Evolutionary conservation across 2,329 filamentous ascomycete genomes (phyloP).

Genomic region (Kalaharituber pfeilii): DNA sequence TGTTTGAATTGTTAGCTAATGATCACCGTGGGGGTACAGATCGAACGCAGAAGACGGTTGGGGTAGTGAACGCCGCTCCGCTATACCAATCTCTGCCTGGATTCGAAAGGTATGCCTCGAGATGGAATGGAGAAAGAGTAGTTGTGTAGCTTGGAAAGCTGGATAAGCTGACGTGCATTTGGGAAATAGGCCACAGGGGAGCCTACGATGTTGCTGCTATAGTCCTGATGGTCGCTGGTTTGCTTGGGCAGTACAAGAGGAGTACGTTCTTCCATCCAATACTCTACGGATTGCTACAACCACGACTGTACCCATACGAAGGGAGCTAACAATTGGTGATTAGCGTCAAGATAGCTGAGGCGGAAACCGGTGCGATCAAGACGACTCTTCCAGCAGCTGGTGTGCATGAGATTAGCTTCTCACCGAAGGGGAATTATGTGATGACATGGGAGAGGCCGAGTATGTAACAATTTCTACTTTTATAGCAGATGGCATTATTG

Average conservation of each 20-base stretch:
- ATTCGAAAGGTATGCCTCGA: conserved; percentile 40
- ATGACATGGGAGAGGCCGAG: conserved; percentile 86
- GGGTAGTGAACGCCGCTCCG: conserved; percentile 78
- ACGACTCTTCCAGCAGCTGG: conserved; percentile 61
- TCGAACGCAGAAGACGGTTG: conserved; percentile 92
- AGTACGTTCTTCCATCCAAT: conserved; percentile 37
- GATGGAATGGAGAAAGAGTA: neutral
- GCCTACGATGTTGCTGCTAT: conserved; percentile 85
- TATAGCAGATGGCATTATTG: neutral
- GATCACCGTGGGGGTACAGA: conserved; percentile 24
- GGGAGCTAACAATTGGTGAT: conserved; percentile 4
- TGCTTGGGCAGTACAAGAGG: conserved; percentile 76
- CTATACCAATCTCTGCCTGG: conserved; percentile 70
- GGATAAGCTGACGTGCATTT: conserved; percentile 14
- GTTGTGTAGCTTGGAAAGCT: neutral
- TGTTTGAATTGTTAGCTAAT: neutral
- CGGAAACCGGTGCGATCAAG: conserved; percentile 55
- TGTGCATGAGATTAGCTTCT: conserved; percentile 90
- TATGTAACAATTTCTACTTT: conserved; percentile 10
- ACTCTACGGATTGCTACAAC: too few relatives aligned
- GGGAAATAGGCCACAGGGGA: conserved; percentile 60
- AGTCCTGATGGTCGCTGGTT: conserved; percentile 93
- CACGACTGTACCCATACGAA: neutral
- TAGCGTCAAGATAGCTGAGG: conserved; percentile 68
- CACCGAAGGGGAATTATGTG: conserved; percentile 74